Conservation (phyloP, 441 rosid genomes). For the Euphorbia neoarborescens region DNA sequence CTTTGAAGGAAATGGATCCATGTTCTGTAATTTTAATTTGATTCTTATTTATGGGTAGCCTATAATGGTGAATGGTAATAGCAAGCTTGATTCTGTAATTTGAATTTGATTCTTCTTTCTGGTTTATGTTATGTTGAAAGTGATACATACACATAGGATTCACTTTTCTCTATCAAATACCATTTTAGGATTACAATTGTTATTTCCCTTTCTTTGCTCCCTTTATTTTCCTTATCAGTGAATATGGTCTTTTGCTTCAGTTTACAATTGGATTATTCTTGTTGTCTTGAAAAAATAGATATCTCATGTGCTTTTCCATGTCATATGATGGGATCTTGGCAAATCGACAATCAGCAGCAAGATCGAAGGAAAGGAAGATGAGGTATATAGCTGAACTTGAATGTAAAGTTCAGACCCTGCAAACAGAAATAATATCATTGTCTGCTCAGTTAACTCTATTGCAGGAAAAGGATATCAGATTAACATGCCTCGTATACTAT, state of each 20-base stretch:
- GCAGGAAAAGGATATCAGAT: slow-evolving; percentile 46
- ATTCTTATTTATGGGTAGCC: slow-evolving; percentile 43
- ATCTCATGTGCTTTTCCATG: slow-evolving; percentile 9
- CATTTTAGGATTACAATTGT: too few species aligned
- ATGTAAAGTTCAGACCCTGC: slow-evolving; percentile 91
- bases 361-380: slow-evolving; percentile 98
- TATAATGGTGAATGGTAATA: slow-evolving; percentile 83
- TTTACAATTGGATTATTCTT: too few species aligned
- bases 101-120: too few species aligned
- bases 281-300: too few species aligned
- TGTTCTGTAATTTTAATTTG: neutral
- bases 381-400: slow-evolving; percentile 95
- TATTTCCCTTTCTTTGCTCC: too few species aligned
- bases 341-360: slow-evolving; percentile 96
- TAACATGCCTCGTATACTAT: too few species aligned
- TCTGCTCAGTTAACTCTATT: slow-evolving; percentile 86
- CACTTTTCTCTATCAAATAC: too few species aligned
- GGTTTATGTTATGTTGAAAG: too few species aligned
- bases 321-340: slow-evolving; percentile 76
- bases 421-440: slow-evolving; percentile 89
- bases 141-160: too few species aligned
- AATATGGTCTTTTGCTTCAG: too few species aligned
- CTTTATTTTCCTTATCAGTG: too few species aligned
- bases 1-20: too few species aligned
- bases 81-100: slow-evolving; percentile 87